A percentile compares a stretch with the other conserved stretches of the same genome.
These are phyloP conservation scores for Phoma sp. DNA, from an alignment of 2,329 filamentous ascomycete species.

Conservation along the genomic window DNA sequence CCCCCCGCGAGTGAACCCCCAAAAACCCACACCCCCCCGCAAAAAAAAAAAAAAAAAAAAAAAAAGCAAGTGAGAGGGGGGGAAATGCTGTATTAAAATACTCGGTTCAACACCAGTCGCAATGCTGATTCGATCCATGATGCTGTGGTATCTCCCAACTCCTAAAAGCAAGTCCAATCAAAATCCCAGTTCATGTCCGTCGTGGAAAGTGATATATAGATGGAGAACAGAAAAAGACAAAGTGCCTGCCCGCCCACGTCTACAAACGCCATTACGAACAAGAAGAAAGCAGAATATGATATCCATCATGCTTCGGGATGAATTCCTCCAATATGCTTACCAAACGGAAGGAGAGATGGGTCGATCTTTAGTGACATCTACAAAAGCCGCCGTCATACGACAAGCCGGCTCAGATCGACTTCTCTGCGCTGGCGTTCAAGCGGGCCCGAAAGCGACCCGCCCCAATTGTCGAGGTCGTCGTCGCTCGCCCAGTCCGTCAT, in stretches of 20 bases:
- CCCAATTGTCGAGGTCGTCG: slow-evolving; percentile 22
- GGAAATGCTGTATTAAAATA: slow-evolving; percentile 15
- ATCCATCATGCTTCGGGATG: slow-evolving; percentile 5
- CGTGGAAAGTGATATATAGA: not conserved
- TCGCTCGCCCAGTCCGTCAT: slow-evolving; percentile 36
- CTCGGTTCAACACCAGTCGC: slow-evolving; percentile 18
- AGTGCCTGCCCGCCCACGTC: not conserved
- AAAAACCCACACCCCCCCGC: no score
- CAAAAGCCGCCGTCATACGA: slow-evolving; percentile 37
- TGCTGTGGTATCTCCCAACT: slow-evolving; percentile 18
- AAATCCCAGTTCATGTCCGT: not conserved
- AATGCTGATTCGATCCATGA: slow-evolving; percentile 8
- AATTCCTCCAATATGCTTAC: not conserved
- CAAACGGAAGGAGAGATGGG: no score
- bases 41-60: no score
- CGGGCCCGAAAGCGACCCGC: slow-evolving; percentile 15
- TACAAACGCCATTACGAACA: not conserved
- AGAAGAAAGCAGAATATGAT: not conserved
- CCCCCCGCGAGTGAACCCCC: no score
- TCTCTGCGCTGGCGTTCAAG: slow-evolving; percentile 31
- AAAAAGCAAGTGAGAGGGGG: not conserved
- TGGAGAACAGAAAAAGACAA: not conserved
- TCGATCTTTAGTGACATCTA: slow-evolving; percentile 32
- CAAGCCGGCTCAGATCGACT: slow-evolving; percentile 32
- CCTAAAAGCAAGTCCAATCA: no score